phyloP scores from a whole-genome alignment of 306 rosid genomes.

The Castanea mollissima region DNA sequence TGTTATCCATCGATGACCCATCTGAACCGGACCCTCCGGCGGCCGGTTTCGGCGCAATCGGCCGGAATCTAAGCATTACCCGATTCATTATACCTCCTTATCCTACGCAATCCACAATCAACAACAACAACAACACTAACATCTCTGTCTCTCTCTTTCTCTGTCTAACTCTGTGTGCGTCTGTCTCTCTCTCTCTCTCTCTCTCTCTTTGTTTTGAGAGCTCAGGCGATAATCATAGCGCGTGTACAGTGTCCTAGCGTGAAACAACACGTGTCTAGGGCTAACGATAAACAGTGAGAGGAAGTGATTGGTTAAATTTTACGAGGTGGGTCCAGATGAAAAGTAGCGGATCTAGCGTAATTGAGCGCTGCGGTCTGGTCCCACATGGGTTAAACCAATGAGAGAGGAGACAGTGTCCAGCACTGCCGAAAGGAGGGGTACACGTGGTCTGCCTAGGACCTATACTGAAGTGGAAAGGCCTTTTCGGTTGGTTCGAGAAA shows the following conservation, averaged over 20 bases:
- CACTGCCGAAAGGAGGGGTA: constrained; percentile 41
- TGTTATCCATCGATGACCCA: background rate
- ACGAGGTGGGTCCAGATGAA: constrained; percentile 2
- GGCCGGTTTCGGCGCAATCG: constrained; percentile 64
- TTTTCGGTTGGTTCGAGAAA: constrained; percentile 34
- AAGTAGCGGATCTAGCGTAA: constrained; percentile 23
- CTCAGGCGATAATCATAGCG: constrained; percentile 8
- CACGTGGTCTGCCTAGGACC: constrained; percentile 39
- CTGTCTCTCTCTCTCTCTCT: background rate
- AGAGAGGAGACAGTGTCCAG: constrained; percentile 28
- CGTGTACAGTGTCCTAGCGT: constrained; percentile 1
- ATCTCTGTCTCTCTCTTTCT: background rate
- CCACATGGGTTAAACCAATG: constrained; percentile 22
- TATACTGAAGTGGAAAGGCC: constrained; percentile 2
- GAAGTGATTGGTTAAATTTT: constrained; percentile 24
- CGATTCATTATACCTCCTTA: constrained; percentile 21
- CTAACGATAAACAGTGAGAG: constrained; percentile 1
- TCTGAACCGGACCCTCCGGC: constrained; percentile 6
- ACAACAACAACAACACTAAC: background rate
- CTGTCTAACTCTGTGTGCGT: background rate
- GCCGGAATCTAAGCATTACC: constrained; percentile 56
- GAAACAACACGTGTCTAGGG: constrained; percentile 30
- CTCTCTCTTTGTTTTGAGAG: background rate
- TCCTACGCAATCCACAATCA: constrained; percentile 28
- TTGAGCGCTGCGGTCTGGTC: constrained; percentile 21